Conservation (phyloP, 352 stramenopile species). For the Aphanomyces euteiches region DNA sequence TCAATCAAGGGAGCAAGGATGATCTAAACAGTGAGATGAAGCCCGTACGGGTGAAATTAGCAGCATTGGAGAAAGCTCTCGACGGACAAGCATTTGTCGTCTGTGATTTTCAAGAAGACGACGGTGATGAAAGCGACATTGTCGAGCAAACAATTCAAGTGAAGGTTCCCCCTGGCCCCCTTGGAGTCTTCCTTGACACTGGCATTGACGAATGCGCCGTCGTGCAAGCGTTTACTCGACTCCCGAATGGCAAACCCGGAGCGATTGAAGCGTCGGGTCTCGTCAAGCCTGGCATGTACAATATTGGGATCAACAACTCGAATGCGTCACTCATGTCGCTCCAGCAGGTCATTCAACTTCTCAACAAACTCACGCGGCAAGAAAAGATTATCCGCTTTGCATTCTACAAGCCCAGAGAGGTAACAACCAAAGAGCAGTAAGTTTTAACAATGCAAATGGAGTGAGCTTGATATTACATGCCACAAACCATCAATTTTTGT, state of each 20-base stretch:
- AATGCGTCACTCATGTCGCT: conserved; percentile 82
- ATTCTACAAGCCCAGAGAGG: conserved; percentile 44
- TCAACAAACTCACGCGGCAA: conserved; percentile 67
- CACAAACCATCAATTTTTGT: too few relatives aligned
- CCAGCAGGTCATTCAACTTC: conserved; percentile 44
- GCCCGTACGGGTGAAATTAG: neutral
- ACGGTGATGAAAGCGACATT: conserved; percentile 50
- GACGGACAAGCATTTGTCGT: conserved; percentile 78
- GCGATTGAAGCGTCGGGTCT: conserved; percentile 60
- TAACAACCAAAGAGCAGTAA: neutral
- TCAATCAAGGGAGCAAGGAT: neutral
- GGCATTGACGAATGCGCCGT: conserved; percentile 75
- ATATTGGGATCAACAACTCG: conserved; percentile 84
- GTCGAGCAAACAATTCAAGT: conserved; percentile 76
- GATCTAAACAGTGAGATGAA: too few relatives aligned
- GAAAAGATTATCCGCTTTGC: conserved; percentile 80
- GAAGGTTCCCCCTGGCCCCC: conserved; percentile 58
- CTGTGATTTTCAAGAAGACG: conserved; percentile 58
- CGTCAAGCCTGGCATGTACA: conserved; percentile 77
- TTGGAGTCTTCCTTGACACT: conserved; percentile 71
- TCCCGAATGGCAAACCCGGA: conserved; percentile 53
- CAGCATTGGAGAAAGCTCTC: conserved; percentile 45
- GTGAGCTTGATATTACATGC: too few relatives aligned
- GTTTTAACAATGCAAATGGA: too few relatives aligned
- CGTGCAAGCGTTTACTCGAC: conserved; percentile 69